Base-by-base conservation (phyloP, 129 eudicot genomes). In the Pittosporum tobira region DNA sequence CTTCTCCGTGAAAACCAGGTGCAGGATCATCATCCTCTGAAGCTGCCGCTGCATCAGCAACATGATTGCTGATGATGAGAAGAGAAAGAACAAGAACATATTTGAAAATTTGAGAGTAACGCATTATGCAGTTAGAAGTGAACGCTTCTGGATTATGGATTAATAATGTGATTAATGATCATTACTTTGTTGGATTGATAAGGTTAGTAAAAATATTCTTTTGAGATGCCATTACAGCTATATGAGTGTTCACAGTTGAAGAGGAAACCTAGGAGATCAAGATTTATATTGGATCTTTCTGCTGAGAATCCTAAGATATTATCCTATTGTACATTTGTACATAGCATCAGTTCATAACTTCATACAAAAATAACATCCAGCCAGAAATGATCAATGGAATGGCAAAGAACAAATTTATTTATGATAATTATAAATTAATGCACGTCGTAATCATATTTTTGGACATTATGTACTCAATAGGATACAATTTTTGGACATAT, bases 1-100 rank as follows among this genome's bases (percentile, higher is more conserved):
- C 89, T 4, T 44, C 66, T 13, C 71, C 82, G 18, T 68, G 59
- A 62, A 77, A 77, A 11, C 76, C 79, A 12, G 19, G 5, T 11
- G 45, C 15, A n/a, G 60, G 51, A 43, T 30, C 79, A 37, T 38
- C 55, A 50, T 48, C 59, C 29, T 23, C 57, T 18, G 29, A 65
- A 9, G 24, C 48, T 4, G 72, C 65, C 14, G 48, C 12, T 19
- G 51, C 45, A 18, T 22, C 65, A n/a, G 48, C 12, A 24, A 51
- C 45, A 18, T 22, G 47, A 14, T 52, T 27, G 34, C 74, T 55
- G 15, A 71, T 21, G 9, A 56, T 14, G 22, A 81, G 20, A 63
- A 70, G 52, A 59, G 67, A 23, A 2, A 44, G 1, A 16, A 74
- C 23, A 63, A 63, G 44, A 15, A 52, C 34, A 29, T 8, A 11